A percentile compares a stretch with the other conserved stretches of the same genome.
phyloP scores from a whole-genome alignment of 805 yeast genomes.

The Lipomyces japonicus region DNA sequence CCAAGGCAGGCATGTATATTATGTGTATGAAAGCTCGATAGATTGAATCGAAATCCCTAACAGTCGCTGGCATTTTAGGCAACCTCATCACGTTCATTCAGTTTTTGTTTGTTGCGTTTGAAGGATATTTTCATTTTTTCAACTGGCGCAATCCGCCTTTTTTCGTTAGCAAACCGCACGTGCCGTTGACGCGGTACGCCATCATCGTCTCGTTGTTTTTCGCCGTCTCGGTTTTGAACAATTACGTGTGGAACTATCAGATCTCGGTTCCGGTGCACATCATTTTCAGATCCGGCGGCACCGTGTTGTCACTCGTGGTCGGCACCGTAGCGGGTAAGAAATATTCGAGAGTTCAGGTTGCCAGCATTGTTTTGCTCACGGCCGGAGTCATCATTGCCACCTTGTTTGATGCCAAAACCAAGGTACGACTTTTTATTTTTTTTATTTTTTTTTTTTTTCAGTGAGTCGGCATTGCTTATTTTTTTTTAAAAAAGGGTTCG shows the following conservation, averaged over 20 bases:
- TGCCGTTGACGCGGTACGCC: slow-evolving; percentile 41
- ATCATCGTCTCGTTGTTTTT: slow-evolving; percentile 51
- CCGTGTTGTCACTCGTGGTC: slow-evolving; percentile 56
- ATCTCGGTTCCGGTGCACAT: slow-evolving; percentile 66
- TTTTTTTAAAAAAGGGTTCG: background rate
- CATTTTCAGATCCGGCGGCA: slow-evolving; percentile 60
- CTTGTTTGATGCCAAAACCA: slow-evolving; percentile 26
- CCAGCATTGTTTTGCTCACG: slow-evolving; percentile 51
- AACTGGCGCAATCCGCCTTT: slow-evolving; percentile 33
- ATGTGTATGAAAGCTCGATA: background rate
- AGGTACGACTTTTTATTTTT: background rate
- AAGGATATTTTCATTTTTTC: slow-evolving; percentile 42
- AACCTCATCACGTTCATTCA: slow-evolving; percentile 55
- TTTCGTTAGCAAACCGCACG: slow-evolving; percentile 37
- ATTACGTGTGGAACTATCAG: slow-evolving; percentile 53
- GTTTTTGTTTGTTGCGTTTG: slow-evolving; percentile 50
- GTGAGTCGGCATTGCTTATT: no score
- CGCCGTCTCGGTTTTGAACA: slow-evolving; percentile 51
- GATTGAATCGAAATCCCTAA: background rate
- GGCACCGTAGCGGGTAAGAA: slow-evolving; percentile 49
- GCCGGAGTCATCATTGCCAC: slow-evolving; percentile 52
- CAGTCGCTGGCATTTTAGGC: slow-evolving; percentile 37
- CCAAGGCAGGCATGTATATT: slow-evolving; percentile 16
- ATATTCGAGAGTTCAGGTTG: slow-evolving; percentile 47
- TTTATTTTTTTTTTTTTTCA: no score